phyloP scores from a whole-genome alignment of 345 rosid genomes.

The Rhodomyrtus tomentosa region DNA sequence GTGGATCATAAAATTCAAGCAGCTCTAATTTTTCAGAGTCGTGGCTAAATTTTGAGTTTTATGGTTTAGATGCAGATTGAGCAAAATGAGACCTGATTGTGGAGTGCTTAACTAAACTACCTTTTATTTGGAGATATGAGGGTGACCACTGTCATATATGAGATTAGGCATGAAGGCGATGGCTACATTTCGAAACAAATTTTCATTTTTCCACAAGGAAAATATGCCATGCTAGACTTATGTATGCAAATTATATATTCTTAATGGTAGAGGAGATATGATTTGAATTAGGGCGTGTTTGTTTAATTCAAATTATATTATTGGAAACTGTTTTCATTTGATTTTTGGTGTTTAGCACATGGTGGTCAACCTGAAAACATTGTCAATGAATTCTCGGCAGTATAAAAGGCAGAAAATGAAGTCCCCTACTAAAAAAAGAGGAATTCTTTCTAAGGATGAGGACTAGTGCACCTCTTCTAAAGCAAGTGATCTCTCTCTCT shows the following conservation, averaged over 20 bases:
- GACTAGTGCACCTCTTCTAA: neutral
- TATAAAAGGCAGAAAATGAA: neutral
- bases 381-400: neutral
- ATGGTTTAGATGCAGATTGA: neutral
- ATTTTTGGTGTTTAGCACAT: neutral
- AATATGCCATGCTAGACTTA: neutral
- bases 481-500: neutral
- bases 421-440: neutral
- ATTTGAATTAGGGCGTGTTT: neutral
- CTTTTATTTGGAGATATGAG: neutral
- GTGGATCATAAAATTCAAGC: neutral
- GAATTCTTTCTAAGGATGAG: neutral
- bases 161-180: neutral
- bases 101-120: neutral
- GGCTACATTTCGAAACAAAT: neutral
- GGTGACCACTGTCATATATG: neutral
- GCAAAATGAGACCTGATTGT: neutral
- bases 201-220: neutral
- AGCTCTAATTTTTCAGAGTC: neutral
- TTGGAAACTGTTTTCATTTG: neutral
- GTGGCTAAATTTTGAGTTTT: neutral
- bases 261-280: neutral
- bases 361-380: neutral
- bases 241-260: neutral
- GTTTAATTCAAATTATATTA: neutral